Evolutionary conservation across 257 asterid genomes (phyloP).

Genomic region (Voacanga thouarsii): DNA sequence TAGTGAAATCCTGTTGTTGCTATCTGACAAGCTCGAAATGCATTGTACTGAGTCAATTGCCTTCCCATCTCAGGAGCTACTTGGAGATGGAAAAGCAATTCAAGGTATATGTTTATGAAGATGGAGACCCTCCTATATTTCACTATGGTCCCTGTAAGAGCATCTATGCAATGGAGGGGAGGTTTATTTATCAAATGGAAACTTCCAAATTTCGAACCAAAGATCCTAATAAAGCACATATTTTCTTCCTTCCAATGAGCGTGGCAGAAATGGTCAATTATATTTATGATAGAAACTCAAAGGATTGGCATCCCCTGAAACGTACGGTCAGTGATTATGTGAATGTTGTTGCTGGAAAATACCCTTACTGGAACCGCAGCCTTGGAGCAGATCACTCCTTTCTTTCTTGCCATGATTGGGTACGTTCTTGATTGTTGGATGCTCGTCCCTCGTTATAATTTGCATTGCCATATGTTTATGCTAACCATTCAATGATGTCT

Average conservation of each 20-base stretch:
- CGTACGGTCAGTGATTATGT: constrained; percentile 60
- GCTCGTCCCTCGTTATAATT: neutral
- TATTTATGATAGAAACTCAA: constrained; percentile 40
- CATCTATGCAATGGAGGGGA: constrained; percentile 87
- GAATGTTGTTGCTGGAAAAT: constrained; percentile 39
- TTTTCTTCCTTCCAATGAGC: constrained; percentile 82
- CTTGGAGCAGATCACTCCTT: constrained; percentile 78
- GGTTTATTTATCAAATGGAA: constrained; percentile 71
- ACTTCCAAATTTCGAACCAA: constrained; percentile 54
- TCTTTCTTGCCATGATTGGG: constrained; percentile 99
- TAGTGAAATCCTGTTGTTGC: too few relatives aligned
- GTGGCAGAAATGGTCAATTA: constrained; percentile 74
- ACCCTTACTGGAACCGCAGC: constrained; percentile 80
- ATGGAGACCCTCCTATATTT: constrained; percentile 89
- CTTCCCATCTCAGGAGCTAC: constrained; percentile 57
- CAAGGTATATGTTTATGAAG: constrained; percentile 71
- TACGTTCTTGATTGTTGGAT: constrained; percentile 6
- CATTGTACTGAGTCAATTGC: neutral
- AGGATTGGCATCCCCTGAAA: constrained; percentile 76
- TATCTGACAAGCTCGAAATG: too few relatives aligned
- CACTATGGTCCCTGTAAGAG: constrained; percentile 90
- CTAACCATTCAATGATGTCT: neutral
- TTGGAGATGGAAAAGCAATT: constrained; percentile 85
- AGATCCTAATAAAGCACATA: constrained; percentile 62
- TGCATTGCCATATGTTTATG: neutral